A percentile compares a stretch with the other conserved stretches of the same genome.
These are phyloP conservation scores for Colletotrichum shisoi DNA, from an alignment of 2,329 filamentous ascomycete genomes.

Conservation along the genomic window DNA sequence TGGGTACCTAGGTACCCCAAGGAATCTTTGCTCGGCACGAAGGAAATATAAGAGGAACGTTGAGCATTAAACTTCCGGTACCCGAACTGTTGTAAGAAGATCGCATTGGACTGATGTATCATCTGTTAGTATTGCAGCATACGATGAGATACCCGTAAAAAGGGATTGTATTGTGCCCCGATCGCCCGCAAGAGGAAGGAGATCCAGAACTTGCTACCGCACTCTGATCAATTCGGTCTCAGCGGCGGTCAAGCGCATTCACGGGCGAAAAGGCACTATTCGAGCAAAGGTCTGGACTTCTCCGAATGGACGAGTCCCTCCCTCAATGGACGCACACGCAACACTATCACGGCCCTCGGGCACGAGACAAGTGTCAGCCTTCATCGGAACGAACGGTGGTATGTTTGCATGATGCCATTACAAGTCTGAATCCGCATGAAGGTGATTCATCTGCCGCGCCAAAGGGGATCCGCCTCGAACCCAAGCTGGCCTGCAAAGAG, in stretches of 20 bases:
- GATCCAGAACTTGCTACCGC: background rate
- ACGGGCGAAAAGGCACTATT: background rate
- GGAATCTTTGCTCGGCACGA: too few species aligned
- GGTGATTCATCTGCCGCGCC: background rate
- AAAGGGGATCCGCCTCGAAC: background rate
- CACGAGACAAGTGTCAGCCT: slow-evolving; percentile 1
- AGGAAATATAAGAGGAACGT: too few species aligned
- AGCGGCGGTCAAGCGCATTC: slow-evolving; percentile 22
- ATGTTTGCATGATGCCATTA: slow-evolving; percentile 5
- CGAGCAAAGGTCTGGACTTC: slow-evolving; percentile 20
- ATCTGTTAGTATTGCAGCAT: too few species aligned
- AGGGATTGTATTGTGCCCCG: too few species aligned
- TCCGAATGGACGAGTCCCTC: background rate
- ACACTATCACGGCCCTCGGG: background rate
- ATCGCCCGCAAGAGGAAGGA: background rate
- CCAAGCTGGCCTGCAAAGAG: background rate
- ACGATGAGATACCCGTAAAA: too few species aligned
- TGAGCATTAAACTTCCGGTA: too few species aligned
- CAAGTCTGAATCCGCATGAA: slow-evolving; percentile 3
- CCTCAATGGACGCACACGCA: background rate
- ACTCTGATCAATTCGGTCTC: slow-evolving; percentile 22
- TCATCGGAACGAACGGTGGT: background rate
- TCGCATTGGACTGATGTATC: too few species aligned
- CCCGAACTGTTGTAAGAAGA: too few species aligned
- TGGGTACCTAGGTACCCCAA: too few species aligned